phyloP scores from a whole-genome alignment of 768 basidiomycete species.

The Pleurotus tuoliensis region DNA sequence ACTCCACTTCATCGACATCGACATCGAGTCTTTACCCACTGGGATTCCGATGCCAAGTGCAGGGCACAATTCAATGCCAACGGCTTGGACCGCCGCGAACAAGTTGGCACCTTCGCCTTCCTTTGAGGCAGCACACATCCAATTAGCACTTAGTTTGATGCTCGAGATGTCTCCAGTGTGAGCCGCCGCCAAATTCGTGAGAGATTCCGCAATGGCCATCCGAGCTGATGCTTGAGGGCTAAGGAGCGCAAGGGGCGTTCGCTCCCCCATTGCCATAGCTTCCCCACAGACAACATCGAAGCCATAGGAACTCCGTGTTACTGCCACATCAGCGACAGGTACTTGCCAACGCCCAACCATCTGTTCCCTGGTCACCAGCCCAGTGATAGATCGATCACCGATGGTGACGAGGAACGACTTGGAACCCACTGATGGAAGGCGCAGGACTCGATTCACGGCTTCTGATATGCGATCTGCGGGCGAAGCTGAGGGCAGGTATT shows the following conservation, averaged over 20 bases:
- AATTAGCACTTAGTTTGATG: constrained; percentile 97
- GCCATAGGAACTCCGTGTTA: constrained; percentile 92
- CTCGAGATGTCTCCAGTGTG: constrained; percentile 61
- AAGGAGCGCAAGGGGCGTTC: constrained; percentile 88
- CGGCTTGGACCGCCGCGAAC: constrained; percentile 86
- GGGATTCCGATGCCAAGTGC: constrained; percentile 89
- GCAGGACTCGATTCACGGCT: constrained; percentile 81
- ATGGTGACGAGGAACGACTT: constrained; percentile 99
- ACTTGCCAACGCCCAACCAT: constrained; percentile 99
- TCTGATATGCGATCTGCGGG: constrained; percentile 46
- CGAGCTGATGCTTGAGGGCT: constrained; percentile 87
- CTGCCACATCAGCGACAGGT: constrained; percentile 95
- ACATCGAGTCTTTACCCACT: constrained; percentile 99
- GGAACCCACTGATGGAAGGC: constrained; percentile 87
- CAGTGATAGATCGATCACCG: constrained; percentile 91
- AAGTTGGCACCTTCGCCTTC: constrained; percentile 85
- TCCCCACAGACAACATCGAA: constrained; percentile 84
- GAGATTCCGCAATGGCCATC: constrained; percentile 92
- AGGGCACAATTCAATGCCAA: constrained; percentile 93
- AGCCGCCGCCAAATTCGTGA: constrained; percentile 88
- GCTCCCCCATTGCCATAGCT: constrained; percentile 98
- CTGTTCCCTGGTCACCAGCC: constrained; percentile 92
- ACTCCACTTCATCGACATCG: constrained; percentile 95
- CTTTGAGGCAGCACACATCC: constrained; percentile 96
- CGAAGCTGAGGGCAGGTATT: constrained; percentile 51